Base-by-base conservation (phyloP, 257 asterid genomes). In the Solanum infundibuliforme region DNA sequence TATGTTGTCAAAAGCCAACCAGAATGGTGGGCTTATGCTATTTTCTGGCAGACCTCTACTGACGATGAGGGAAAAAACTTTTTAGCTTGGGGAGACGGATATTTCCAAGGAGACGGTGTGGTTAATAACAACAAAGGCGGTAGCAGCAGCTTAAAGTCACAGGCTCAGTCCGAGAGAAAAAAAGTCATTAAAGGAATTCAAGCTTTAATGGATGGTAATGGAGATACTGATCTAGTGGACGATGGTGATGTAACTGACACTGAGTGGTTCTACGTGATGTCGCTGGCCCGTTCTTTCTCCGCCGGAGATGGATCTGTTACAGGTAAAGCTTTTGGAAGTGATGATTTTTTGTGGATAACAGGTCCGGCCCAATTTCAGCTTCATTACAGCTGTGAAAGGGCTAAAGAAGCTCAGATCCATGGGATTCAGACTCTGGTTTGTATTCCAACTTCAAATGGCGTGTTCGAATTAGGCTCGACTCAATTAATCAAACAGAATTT, bases 181-280 rank as follows among this genome's bases (percentile, higher is more conserved):
- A 93, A 92, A 20, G 94, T 92, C 12, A 92, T 94, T 93, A 87
- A 90, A 25, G 98, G 92, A 9, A 92, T 94, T 73, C 96, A 94
- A 85, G 95, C 95, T 36, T 91, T 94, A 52, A 84, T 94, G 43
- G 94, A 91, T 2, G 93, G 89, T 2, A 69, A 31, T 60, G 76
- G 74, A 27, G 90, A 74, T 23, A 74, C 55, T 38, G 18, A 3
- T 1, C 32, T n/a, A 2, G 91, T 88, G 29, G 90, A 91, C 16
- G 38, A 43, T 5, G 38, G 14, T 18, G 94, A 92, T 20, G 96
- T 94, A 39, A 90, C 93, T 12, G 98, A 96, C 39, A 93, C 95
- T 1, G 98, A 96, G 91, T 95, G 98, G 98, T 95, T 96, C 92
- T 96, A 96, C 71, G 94, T 96, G 8, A 94, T 92, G 96, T 96